phyloP scores from a whole-genome alignment of 306 rosid genomes.

The Neltuma alba region DNA sequence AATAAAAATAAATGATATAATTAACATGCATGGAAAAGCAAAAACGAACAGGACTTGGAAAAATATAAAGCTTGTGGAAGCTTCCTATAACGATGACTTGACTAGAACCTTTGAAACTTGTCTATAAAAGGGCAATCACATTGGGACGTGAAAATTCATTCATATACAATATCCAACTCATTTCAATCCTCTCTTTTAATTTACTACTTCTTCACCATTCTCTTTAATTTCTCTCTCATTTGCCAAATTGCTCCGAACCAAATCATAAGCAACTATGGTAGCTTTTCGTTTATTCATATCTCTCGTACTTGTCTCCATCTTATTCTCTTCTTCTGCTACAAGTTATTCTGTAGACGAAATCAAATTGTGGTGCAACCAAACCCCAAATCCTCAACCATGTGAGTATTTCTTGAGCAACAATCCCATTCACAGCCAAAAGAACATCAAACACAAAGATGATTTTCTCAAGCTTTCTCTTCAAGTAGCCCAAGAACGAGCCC shows the following conservation, averaged over 20 bases:
- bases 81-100: background rate
- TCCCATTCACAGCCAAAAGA: background rate
- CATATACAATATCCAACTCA: background rate
- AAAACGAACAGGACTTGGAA: background rate
- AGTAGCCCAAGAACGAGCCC: constrained; percentile 50
- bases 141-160: background rate
- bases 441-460: constrained; percentile 48
- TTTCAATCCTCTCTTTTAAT: background rate
- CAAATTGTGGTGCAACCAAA: constrained; percentile 58
- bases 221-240: background rate
- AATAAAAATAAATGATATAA: background rate
- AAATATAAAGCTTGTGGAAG: background rate
- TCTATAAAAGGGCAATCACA: background rate
- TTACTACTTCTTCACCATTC: background rate
- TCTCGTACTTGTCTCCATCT: background rate
- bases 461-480: constrained; percentile 51
- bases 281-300: background rate
- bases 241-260: background rate
- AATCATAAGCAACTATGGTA: background rate
- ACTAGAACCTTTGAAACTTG: background rate
- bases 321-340: background rate
- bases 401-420: constrained; percentile 42
- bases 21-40: background rate
- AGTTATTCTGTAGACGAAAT: constrained; percentile 37
- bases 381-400: constrained; percentile 60